A percentile compares a stretch with the other conserved stretches of the same genome.
These are phyloP conservation scores for Starmera amethionina DNA, from an alignment of 805 yeast genomes.

Conservation along the genomic window DNA sequence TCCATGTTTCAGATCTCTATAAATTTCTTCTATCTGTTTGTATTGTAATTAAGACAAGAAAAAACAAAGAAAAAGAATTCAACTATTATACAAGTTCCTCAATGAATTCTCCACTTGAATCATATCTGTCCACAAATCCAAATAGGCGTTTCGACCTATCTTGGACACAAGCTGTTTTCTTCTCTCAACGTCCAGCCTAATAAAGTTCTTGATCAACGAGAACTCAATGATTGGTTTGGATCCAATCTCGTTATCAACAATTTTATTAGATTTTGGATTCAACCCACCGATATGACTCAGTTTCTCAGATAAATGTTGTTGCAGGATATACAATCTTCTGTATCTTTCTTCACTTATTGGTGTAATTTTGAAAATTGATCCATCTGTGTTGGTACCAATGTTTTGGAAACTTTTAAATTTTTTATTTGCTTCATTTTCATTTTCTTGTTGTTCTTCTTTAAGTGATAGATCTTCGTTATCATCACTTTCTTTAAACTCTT, in stretches of 20 bases:
- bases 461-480: background rate
- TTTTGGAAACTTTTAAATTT: conserved; percentile 38
- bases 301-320: conserved; percentile 78
- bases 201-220: conserved; percentile 43
- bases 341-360: conserved; percentile 73
- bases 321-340: conserved; percentile 73
- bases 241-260: conserved; percentile 24
- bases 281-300: conserved; percentile 67
- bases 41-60: background rate
- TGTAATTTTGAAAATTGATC: conserved; percentile 61
- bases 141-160: conserved; percentile 45
- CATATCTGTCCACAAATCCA: conserved; percentile 61
- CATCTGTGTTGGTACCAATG: conserved; percentile 70
- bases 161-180: conserved; percentile 44
- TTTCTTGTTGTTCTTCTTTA: background rate
- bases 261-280: conserved; percentile 51
- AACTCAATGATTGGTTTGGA: conserved; percentile 59
- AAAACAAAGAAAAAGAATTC: background rate
- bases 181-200: conserved; percentile 46
- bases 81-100: conserved; percentile 5
- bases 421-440: background rate
- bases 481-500: conserved; percentile 17
- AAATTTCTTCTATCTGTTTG: background rate
- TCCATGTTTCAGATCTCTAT: background rate
- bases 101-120: conserved; percentile 41